Base-by-base conservation (phyloP, 495 filamentous ascomycete species). In the Clavariopsis aquatica region DNA sequence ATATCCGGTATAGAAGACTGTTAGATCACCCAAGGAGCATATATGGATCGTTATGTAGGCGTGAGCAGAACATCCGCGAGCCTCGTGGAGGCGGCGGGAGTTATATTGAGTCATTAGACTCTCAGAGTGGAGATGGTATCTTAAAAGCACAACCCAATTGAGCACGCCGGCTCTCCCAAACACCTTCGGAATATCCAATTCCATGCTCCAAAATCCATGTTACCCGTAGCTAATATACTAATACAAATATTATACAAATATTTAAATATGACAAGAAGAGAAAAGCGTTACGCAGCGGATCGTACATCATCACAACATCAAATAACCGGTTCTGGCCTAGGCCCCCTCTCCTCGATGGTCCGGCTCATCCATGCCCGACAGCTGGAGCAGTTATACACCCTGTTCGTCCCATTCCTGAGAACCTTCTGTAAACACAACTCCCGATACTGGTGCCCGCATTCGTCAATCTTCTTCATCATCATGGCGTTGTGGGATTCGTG, bases 331-430 rank as follows among this genome's bases (percentile, higher is more conserved):
- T 43, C 15, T 17, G 15, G 38, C 13, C 13, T n/a, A 7, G 38
- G 38, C 2, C 38, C 38, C 38, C 38, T 43, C 47, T 49, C 24
- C 19, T 49, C 47, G 19, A 49, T 10, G 20, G 26, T 49, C 20
- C 23, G n/a, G 1, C 24, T 31, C 28, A 62, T 38, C 59, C 59
- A 62, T 8, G 27, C 59, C 12, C 49, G 26, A n/a, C 62, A 64
- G n/a, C 54, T 52, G 1, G 62, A 38, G 31, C 62, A 64, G 24
- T 64, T 64, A 23, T 64, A 64, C 62, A 20, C 5, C 10, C 53
- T 7, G 20, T 10, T 28, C 4, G 13, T 57, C 13, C 62, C 62
- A n/a, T 51, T 57, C 13, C 41, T 20, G 26, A 57, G 20, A 0
- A 58, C 41, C n/a, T 31, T 52, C 36, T 45, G 20, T 27, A 64